Conservation (phyloP, 2,329 filamentous ascomycete species). For the Blastomyces gilchristii region DNA sequence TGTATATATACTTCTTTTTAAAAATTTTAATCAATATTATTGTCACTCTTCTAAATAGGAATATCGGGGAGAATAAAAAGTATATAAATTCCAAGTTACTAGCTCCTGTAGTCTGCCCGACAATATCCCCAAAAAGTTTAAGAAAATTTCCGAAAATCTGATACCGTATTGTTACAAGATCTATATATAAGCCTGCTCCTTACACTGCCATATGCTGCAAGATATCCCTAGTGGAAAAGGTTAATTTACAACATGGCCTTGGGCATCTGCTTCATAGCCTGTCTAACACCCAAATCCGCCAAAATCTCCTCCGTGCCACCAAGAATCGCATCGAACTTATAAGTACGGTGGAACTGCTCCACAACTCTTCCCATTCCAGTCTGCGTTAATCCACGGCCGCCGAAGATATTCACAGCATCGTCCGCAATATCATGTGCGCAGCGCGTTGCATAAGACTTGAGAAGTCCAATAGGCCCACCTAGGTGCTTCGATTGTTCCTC, state of each 20-base stretch:
- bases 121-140: neutral
- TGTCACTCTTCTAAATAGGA: too few species aligned
- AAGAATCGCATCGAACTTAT: constrained; percentile 70
- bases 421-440: constrained; percentile 75
- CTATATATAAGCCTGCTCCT: neutral
- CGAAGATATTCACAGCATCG: constrained; percentile 76
- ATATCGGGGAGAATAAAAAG: too few species aligned
- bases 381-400: constrained; percentile 69
- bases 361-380: constrained; percentile 72
- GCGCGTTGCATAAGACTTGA: constrained; percentile 69
- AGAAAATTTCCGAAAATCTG: neutral
- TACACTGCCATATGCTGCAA: neutral
- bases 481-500: constrained; percentile 62
- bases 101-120: neutral
- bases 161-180: constrained; percentile 6
- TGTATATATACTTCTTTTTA: too few species aligned
- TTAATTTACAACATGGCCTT: constrained; percentile 62
- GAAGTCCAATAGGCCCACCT: constrained; percentile 68
- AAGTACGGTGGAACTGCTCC: constrained; percentile 74
- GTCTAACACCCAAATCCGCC: constrained; percentile 68
- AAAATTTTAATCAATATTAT: too few species aligned
- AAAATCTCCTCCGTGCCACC: constrained; percentile 78
- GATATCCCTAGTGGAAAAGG: neutral
- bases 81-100: too few species aligned
- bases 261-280: constrained; percentile 75